These are phyloP conservation scores for Vigna radiata DNA, from an alignment of 306 rosid species.

Conservation along the genomic window DNA sequence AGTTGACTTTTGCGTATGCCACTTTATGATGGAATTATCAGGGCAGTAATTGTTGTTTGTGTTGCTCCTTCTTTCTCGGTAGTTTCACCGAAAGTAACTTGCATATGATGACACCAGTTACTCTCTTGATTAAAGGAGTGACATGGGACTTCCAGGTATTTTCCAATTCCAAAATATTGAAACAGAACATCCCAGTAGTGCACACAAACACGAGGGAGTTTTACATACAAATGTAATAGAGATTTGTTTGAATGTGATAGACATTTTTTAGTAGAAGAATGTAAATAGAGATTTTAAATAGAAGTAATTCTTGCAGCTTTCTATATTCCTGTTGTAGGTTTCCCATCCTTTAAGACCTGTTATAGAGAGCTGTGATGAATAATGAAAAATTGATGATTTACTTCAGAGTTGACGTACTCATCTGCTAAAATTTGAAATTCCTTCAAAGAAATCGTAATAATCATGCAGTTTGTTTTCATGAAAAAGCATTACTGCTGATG, in stretches of 20 bases:
- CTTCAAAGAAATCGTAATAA: not conserved
- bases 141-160: constrained; percentile 29
- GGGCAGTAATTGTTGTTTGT: constrained; percentile 3
- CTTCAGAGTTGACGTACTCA: constrained; percentile 6
- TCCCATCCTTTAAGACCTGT: constrained; percentile 12
- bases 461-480: not conserved
- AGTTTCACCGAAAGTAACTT: constrained; percentile 40
- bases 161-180: not conserved
- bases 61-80: constrained; percentile 30
- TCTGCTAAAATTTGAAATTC: constrained; percentile 23
- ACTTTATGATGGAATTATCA: constrained; percentile 33
- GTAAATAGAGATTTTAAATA: constrained; percentile 36
- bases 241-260: not conserved
- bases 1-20: constrained; percentile 39
- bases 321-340: constrained; percentile 33
- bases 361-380: constrained; percentile 19
- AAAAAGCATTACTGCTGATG: constrained; percentile 10
- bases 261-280: constrained; percentile 25
- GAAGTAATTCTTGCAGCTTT: constrained; percentile 29
- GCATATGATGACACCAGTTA: constrained; percentile 36
- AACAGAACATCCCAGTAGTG: constrained; percentile 32
- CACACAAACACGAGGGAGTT: not conserved
- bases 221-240: constrained; percentile 22
- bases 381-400: not conserved
- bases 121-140: constrained; percentile 1